These are phyloP conservation scores for Pythium chondricola DNA, from an alignment of 352 stramenopile genomes.

Conservation along the genomic window DNA sequence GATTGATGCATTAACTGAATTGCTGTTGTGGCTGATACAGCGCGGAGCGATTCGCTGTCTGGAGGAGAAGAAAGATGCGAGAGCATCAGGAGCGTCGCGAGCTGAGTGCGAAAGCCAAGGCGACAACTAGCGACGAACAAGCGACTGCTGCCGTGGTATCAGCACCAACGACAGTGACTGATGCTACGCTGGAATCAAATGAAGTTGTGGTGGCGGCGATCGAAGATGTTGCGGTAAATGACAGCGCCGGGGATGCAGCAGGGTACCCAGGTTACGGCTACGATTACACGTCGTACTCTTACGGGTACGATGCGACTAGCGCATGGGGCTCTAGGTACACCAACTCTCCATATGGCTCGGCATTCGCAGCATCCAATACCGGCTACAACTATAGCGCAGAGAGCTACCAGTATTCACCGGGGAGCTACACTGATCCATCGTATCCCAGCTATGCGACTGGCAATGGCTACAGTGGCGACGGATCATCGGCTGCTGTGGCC, in stretches of 20 bases:
- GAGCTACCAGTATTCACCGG: too few relatives aligned
- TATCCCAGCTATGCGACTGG: background rate
- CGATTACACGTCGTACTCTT: constrained; percentile 6
- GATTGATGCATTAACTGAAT: background rate
- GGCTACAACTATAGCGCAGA: constrained; percentile 1
- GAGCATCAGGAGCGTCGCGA: constrained; percentile 7
- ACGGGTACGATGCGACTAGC: constrained; percentile 1
- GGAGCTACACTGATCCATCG: too few relatives aligned
- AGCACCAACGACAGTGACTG: background rate
- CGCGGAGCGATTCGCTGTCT: constrained; percentile 19
- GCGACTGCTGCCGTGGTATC: background rate
- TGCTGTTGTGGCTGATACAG: constrained; percentile 6
- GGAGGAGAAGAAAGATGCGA: constrained; percentile 10
- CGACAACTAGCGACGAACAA: background rate
- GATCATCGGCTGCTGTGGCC: background rate
- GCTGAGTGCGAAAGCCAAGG: background rate
- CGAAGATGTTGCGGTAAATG: too few relatives aligned
- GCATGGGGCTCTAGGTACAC: too few relatives aligned
- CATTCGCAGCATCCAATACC: background rate
- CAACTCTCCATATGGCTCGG: too few relatives aligned
- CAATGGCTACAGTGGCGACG: background rate
- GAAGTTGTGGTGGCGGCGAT: background rate
- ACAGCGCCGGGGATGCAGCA: background rate
- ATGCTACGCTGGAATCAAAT: background rate
- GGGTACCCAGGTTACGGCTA: constrained; percentile 2